A percentile compares a stretch with the other conserved stretches of the same genome.
Conservation (phyloP, 2,329 filamentous ascomycete species). For the Fonsecaea pugnacius region DNA sequence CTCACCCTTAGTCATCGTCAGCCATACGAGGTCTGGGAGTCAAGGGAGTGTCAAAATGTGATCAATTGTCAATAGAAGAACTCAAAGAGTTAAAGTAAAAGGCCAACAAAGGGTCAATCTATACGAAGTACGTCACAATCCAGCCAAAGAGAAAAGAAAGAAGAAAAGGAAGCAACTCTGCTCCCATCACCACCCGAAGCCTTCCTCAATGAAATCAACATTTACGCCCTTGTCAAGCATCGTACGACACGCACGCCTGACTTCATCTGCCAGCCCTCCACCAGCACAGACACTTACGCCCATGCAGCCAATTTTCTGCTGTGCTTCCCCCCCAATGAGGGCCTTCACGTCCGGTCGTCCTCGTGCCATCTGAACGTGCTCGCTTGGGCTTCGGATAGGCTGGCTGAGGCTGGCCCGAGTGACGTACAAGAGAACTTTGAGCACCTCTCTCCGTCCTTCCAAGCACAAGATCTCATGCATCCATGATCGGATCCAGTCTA, state of each 20-base stretch:
- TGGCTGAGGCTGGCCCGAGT: conserved; percentile 83
- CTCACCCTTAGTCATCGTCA: background rate
- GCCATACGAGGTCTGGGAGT: no score
- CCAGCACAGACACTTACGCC: conserved; percentile 81
- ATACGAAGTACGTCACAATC: background rate
- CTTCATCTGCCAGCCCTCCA: conserved; percentile 75
- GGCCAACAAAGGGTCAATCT: background rate
- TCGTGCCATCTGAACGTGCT: conserved; percentile 87
- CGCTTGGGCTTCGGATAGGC: conserved; percentile 75
- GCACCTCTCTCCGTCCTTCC: conserved; percentile 77
- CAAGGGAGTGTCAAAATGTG: background rate
- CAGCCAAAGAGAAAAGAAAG: background rate
- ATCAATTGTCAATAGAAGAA: background rate
- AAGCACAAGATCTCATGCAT: conserved; percentile 77
- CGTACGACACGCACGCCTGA: conserved; percentile 68
- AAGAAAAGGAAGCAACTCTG: background rate
- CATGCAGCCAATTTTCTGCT: conserved; percentile 84
- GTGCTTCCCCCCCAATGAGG: conserved; percentile 79
- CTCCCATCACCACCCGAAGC: conserved; percentile 56
- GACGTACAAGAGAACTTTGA: conserved; percentile 87
- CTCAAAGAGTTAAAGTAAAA: background rate
- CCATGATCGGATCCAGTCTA: conserved; percentile 93
- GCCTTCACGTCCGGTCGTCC: conserved; percentile 82
- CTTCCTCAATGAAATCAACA: conserved; percentile 77
- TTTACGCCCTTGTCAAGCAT: conserved; percentile 62